Evolutionary conservation across 1,139 yeast species (phyloP).

Genomic region (Blastobotrys malaysiensis): DNA sequence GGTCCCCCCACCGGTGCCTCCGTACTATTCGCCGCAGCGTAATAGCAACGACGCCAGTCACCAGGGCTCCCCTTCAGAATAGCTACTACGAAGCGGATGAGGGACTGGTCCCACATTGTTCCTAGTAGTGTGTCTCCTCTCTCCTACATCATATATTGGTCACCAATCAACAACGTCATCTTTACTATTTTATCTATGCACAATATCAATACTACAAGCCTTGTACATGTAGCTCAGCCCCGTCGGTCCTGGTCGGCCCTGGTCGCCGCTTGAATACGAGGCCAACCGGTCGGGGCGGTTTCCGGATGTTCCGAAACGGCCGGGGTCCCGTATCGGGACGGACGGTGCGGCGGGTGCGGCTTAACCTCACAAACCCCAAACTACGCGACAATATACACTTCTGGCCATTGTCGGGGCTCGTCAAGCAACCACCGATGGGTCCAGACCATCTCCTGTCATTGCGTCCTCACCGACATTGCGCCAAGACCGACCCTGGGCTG

Average conservation of each 20-base stretch:
- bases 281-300: too few relatives aligned
- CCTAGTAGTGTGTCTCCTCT: too few relatives aligned
- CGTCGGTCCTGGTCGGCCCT: too few relatives aligned
- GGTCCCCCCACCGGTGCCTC: slow-evolving; percentile 7
- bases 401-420: neutral
- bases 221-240: too few relatives aligned
- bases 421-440: neutral
- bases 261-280: too few relatives aligned
- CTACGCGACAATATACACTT: neutral
- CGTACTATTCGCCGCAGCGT: neutral
- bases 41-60: neutral
- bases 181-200: too few relatives aligned
- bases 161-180: too few relatives aligned
- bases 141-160: too few relatives aligned
- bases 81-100: too few relatives aligned
- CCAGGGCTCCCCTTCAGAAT: neutral
- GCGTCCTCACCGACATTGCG: neutral
- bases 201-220: too few relatives aligned
- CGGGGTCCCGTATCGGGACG: neutral
- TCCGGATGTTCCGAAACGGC: too few relatives aligned
- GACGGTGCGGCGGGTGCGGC: neutral
- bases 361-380: neutral
- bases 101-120: too few relatives aligned
- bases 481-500: neutral
- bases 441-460: neutral